Percentiles rank a stretch among this genome's conserved stretches.
Conservation (phyloP, 768 basidiomycete species). For the Erythrobasidium yunnanense region DNA sequence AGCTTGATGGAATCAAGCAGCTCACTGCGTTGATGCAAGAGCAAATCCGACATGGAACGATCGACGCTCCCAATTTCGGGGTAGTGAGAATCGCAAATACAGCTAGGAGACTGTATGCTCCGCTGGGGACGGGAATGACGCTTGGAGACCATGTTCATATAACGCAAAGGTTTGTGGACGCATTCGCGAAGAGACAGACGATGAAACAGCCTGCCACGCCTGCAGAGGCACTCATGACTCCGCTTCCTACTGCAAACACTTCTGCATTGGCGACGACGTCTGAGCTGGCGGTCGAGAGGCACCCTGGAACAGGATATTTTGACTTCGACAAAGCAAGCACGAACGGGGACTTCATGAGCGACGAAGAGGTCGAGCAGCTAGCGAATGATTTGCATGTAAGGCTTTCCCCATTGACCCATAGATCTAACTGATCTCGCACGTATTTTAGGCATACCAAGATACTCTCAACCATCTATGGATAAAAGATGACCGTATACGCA, state of each 20-base stretch:
- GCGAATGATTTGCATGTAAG: slow-evolving; percentile 54
- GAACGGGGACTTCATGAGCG: background rate
- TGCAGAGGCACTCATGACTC: slow-evolving; percentile 31
- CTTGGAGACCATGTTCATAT: slow-evolving; percentile 74
- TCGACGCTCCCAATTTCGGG: slow-evolving; percentile 77
- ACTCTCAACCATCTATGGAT: slow-evolving; percentile 56
- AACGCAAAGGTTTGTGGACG: slow-evolving; percentile 62
- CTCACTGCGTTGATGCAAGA: slow-evolving; percentile 57
- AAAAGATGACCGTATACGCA: slow-evolving; percentile 74
- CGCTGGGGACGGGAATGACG: slow-evolving; percentile 73
- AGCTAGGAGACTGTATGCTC: slow-evolving; percentile 69
- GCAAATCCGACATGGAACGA: slow-evolving; percentile 62
- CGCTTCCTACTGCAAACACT: background rate
- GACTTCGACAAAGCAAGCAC: slow-evolving; percentile 13
- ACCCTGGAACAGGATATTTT: slow-evolving; percentile 19
- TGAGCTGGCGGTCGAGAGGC: slow-evolving; percentile 19
- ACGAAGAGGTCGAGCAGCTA: slow-evolving; percentile 40
- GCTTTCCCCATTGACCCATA: background rate
- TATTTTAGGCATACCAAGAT: slow-evolving; percentile 59
- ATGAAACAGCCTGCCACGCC: slow-evolving; percentile 38
- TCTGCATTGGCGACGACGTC: background rate
- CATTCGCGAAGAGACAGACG: slow-evolving; percentile 49
- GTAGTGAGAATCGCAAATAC: slow-evolving; percentile 63
- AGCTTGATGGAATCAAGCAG: slow-evolving; percentile 51
- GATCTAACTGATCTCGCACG: slow-evolving; percentile 13